A percentile compares a stretch with the other conserved stretches of the same genome.
Conservation (phyloP, 2,329 filamentous ascomycete species). For the Neurospora crassa region DNA sequence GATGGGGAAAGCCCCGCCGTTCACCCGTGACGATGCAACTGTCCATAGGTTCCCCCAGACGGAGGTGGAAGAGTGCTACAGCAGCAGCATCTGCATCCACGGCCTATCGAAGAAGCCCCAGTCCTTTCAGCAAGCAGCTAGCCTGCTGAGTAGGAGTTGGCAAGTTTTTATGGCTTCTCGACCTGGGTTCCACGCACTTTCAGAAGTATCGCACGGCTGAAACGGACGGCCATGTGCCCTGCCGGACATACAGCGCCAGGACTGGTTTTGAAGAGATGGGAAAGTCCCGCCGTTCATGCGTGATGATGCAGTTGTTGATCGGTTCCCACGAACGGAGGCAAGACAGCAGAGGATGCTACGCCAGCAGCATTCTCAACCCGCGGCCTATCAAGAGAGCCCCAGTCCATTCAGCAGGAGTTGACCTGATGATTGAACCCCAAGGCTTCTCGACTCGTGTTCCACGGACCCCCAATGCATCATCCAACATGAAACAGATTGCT, state of each 20-base stretch:
- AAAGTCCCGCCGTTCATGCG: constrained; percentile 1
- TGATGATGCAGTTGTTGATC: background rate
- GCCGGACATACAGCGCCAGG: background rate
- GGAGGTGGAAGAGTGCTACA: background rate
- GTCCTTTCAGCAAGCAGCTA: background rate
- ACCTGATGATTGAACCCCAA: background rate
- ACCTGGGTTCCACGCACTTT: background rate
- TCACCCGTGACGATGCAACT: background rate
- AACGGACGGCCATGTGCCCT: background rate
- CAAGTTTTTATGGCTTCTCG: constrained; percentile 6
- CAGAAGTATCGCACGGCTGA: background rate
- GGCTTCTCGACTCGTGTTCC: no score
- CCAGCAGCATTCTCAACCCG: constrained; percentile 1
- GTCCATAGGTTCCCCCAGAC: background rate
- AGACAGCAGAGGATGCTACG: constrained; percentile 4
- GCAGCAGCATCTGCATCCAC: background rate
- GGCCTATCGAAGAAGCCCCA: background rate
- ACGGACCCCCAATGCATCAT: no score
- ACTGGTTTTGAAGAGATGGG: background rate
- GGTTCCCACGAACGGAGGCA: constrained; percentile 3
- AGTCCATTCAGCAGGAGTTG: constrained; percentile 1
- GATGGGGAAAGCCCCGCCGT: background rate
- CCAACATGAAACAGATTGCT: no score
- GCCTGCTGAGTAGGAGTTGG: constrained; percentile 5
- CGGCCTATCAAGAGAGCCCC: constrained; percentile 2